Base-by-base conservation (phyloP, 2,329 filamentous ascomycete species). In the Phialophora macrospora region DNA sequence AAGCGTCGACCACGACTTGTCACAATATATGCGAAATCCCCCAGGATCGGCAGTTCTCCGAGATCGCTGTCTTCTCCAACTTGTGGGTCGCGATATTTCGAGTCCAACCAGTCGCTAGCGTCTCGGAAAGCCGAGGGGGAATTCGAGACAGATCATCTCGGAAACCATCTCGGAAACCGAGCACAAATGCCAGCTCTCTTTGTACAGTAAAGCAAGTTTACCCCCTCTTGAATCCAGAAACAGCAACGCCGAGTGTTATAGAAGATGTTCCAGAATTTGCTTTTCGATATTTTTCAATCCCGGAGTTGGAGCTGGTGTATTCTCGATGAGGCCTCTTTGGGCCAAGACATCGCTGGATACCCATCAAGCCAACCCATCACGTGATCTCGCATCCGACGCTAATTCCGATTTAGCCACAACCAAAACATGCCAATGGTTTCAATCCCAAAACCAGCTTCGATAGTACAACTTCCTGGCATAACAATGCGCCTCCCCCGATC, bases 81-180 rank as follows among this genome's bases (percentile, higher is more conserved):
- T 55, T 11, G 32, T 38, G 17, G 51, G 26, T 22, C 28, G 38
- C 17, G 11, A n/a, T n/a, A 11, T 22, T n/a, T n/a, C 58, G 44
- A 38, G 22, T 12, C 34, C 7, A 55, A 38, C 51, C 38, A 62
- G 46, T 55, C 60, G 38, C 51, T 48, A n/a, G 56, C 48, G 28
- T 63, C 61, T 65, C 67, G 60, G 60, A 63, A 46, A 57, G 26
- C 6, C 14, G 22, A 8, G 26, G 17, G 11, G 12, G 7, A 38
- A n/a, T 63, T 60, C 64, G 67, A 69, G 67, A 59, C 61, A 54
- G 57, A 24, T 49, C 14, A 60, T 66, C 67, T 66, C 67, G 60
- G 62, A 63, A 64, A 24, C 49, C 14, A 60, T 66, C 67, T 66
- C 67, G 60, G 62, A 64, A 64, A n/a, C 38, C n/a, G 17, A 3